Percentiles rank a stretch among this genome's conserved stretches.
These are phyloP conservation scores for Emergomyces africanus DNA, from an alignment of 2,329 filamentous ascomycete species.

Conservation along the genomic window DNA sequence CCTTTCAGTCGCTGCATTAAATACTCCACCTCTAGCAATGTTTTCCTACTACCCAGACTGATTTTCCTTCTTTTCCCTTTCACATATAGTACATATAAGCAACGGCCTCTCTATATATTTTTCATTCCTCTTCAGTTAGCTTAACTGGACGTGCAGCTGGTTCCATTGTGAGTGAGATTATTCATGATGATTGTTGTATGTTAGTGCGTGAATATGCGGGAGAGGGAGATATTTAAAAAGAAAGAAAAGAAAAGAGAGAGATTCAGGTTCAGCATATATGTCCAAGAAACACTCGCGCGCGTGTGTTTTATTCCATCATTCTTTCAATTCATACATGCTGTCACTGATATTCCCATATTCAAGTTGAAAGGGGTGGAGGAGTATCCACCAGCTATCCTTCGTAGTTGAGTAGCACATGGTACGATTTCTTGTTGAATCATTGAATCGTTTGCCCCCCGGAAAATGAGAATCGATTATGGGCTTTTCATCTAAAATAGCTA, in stretches of 20 bases:
- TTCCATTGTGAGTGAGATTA: neutral
- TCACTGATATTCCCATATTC: neutral
- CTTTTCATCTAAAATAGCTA: neutral
- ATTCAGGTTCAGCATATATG: neutral
- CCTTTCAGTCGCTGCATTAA: constrained; percentile 75
- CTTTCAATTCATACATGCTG: neutral
- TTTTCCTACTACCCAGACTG: neutral
- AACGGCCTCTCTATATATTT: neutral
- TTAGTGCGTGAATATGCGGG: neutral
- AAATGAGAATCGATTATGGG: neutral
- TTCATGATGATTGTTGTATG: neutral
- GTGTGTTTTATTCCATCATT: neutral
- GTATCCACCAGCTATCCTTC: neutral
- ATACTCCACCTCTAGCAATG: constrained; percentile 47
- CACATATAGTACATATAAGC: neutral
- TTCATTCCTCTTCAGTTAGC: neutral
- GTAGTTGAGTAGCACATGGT: neutral
- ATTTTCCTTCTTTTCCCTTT: neutral
- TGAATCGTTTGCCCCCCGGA: no score
- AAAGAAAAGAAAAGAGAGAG: no score
- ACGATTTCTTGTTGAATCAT: neutral
- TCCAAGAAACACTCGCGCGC: neutral
- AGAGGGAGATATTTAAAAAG: neutral
- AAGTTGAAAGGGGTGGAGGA: neutral
- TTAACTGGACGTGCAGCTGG: neutral